These are phyloP conservation scores for Chaetomium olivaceum DNA, from an alignment of 2,329 filamentous ascomycete genomes.

Conservation along the genomic window DNA sequence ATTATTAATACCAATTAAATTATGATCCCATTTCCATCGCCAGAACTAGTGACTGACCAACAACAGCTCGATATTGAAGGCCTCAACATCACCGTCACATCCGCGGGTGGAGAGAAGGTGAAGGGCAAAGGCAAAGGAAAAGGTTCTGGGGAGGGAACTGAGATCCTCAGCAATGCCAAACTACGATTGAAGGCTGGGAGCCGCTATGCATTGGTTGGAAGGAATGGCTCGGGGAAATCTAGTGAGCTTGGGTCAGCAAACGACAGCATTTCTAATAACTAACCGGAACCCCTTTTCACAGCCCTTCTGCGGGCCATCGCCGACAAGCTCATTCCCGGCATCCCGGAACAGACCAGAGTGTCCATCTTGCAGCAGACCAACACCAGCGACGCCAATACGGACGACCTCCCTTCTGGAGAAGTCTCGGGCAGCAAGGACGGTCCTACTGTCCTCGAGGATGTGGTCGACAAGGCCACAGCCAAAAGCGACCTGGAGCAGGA, in stretches of 20 bases:
- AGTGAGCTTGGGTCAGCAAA: slow-evolving; percentile 49
- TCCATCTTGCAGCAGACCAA: slow-evolving; percentile 70
- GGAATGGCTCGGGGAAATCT: slow-evolving; percentile 82
- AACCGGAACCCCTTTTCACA: slow-evolving; percentile 34
- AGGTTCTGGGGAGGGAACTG: slow-evolving; percentile 52
- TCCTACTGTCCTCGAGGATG: slow-evolving; percentile 62
- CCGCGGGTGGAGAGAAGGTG: slow-evolving; percentile 33
- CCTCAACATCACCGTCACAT: slow-evolving; percentile 66
- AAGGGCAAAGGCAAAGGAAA: slow-evolving; percentile 45
- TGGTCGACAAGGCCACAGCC: slow-evolving; percentile 62
- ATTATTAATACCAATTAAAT: too few species aligned
- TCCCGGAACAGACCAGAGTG: slow-evolving; percentile 65
- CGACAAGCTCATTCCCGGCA: slow-evolving; percentile 75
- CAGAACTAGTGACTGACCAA: slow-evolving; percentile 51
- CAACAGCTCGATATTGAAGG: slow-evolving; percentile 68
- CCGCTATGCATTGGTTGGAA: slow-evolving; percentile 75
- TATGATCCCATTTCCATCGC: not conserved
- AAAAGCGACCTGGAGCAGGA: slow-evolving; percentile 60
- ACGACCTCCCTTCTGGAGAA: slow-evolving; percentile 30
- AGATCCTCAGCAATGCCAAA: slow-evolving; percentile 70
- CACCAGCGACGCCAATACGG: slow-evolving; percentile 39
- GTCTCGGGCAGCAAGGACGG: slow-evolving; percentile 18
- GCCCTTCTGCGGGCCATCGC: slow-evolving; percentile 73
- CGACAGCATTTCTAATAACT: too few species aligned
- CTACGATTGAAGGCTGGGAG: slow-evolving; percentile 71